Base-by-base conservation (phyloP, 2,329 filamentous ascomycete species). In the Fusarium avenaceum region DNA sequence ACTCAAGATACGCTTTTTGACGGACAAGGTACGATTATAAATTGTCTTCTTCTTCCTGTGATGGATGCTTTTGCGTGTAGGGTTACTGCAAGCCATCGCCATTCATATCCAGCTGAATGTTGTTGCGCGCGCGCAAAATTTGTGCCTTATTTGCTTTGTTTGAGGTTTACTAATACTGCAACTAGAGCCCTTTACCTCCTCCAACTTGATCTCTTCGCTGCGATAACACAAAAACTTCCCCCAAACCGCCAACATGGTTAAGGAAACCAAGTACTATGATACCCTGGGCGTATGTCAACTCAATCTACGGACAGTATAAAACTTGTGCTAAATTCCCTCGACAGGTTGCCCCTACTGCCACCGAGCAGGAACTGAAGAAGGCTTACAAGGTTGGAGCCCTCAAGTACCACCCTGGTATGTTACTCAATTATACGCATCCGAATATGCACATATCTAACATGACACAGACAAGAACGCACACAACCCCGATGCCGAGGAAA, bases 401-500 rank as follows among this genome's bases (percentile, higher is more conserved):
- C 65, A 96, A 95, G 82, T 91, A 90, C 80, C 93, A 96, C 77
- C 93, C 93, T 78, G 91, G 91, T 93, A 87, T 71, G 88, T 79
- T 61, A 30, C n/a, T 26, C 9, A 32, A 53, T 20, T 10, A 55
- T n/a, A 39, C 5, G 19, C 13, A 13, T 30, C 38, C 5, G 19
- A 26, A 30, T 24, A 11, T 38, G n/a, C 14, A n/a, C 17, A 20
- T 49, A 28, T 46, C 71, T 74, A 55, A 74, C 57, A 30, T 57
- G 61, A 26, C 58, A 39, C 72, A 96, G 95, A 99, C 82, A 99
- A 99, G 87, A 99, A 99, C 82, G 89, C 91, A 70, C 89, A 96
- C 84, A 96, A 97, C 84, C 94, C 94, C 40, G 92, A 90, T 26
- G 94, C 96, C 51, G 94, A 95, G 74, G 94, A 97, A 65, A 99